Conservation (phyloP, 2,329 filamentous ascomycete species). For the Eurotiales sp. region DNA sequence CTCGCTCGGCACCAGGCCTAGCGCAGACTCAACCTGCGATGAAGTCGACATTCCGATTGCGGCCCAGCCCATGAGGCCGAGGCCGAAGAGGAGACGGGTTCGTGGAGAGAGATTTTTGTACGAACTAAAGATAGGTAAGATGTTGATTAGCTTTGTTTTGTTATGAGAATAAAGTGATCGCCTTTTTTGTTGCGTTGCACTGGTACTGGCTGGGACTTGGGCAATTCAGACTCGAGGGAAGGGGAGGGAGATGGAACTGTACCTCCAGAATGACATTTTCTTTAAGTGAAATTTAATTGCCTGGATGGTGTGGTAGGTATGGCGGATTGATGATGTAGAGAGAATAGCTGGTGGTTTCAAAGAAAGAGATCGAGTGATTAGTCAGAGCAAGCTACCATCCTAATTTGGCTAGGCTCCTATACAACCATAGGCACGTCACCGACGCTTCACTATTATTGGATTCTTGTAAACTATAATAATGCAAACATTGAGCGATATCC, state of each 20-base stretch:
- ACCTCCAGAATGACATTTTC: conserved; percentile 40
- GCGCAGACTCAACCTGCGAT: conserved; percentile 67
- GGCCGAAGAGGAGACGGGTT: conserved; percentile 67
- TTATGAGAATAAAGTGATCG: no score
- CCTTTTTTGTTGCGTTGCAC: no score
- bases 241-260: conserved; percentile 11
- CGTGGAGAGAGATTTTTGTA: conserved; percentile 69
- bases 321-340: neutral
- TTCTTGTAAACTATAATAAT: no score
- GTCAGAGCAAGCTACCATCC: neutral
- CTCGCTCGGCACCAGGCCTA: conserved; percentile 69
- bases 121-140: no score
- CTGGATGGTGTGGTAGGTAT: neutral
- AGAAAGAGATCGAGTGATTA: neutral
- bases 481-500: no score
- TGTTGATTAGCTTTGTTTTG: neutral
- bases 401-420: neutral
- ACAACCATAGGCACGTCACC: no score
- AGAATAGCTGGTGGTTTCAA: no score
- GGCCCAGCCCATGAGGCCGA: conserved; percentile 74
- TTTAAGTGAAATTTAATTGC: no score
- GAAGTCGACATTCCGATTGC: conserved; percentile 67
- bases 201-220: no score
- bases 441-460: no score
- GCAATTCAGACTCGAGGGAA: no score